Conservation (phyloP, 2,329 filamentous ascomycete genomes). For the Berkeleyomyces basicola region DNA sequence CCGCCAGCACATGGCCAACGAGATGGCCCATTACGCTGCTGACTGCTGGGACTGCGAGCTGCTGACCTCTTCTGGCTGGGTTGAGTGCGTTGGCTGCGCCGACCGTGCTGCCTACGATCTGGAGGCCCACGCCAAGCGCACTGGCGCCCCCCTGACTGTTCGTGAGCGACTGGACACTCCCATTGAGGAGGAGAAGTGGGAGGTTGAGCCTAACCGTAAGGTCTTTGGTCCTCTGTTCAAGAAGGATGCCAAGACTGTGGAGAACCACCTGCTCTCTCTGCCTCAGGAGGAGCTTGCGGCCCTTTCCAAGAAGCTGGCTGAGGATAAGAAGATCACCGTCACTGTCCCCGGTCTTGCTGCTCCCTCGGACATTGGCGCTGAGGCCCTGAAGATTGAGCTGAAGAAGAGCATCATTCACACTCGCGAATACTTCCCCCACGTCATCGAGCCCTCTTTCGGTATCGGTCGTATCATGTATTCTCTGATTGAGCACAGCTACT, state of each 20-base stretch:
- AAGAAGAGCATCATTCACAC: constrained; percentile 67
- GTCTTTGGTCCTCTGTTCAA: constrained; percentile 92
- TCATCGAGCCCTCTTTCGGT: constrained; percentile 87
- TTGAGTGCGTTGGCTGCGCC: constrained; percentile 94
- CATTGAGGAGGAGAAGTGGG: constrained; percentile 68
- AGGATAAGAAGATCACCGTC: constrained; percentile 58
- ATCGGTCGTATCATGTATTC: constrained; percentile 81
- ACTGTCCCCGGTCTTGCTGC: constrained; percentile 50
- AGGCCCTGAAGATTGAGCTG: constrained; percentile 71
- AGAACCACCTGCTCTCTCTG: constrained; percentile 58
- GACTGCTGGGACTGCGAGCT: constrained; percentile 98
- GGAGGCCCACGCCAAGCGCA: constrained; percentile 83
- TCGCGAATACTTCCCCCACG: constrained; percentile 81
- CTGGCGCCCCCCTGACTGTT: constrained; percentile 70
- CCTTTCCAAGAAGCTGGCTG: constrained; percentile 55
- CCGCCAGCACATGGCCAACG: constrained; percentile 80
- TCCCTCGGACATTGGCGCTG: constrained; percentile 62
- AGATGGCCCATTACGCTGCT: constrained; percentile 75
- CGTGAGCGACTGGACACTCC: constrained; percentile 68
- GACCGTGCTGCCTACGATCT: constrained; percentile 92
- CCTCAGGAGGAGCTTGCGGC: constrained; percentile 69
- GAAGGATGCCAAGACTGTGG: constrained; percentile 78
- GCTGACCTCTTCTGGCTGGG: constrained; percentile 84
- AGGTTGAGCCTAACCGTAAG: constrained; percentile 81
- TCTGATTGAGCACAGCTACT: constrained; percentile 88